phyloP scores from a whole-genome alignment of 1,284 basidiomycete genomes.

The Lentinula novae-zelandiae region DNA sequence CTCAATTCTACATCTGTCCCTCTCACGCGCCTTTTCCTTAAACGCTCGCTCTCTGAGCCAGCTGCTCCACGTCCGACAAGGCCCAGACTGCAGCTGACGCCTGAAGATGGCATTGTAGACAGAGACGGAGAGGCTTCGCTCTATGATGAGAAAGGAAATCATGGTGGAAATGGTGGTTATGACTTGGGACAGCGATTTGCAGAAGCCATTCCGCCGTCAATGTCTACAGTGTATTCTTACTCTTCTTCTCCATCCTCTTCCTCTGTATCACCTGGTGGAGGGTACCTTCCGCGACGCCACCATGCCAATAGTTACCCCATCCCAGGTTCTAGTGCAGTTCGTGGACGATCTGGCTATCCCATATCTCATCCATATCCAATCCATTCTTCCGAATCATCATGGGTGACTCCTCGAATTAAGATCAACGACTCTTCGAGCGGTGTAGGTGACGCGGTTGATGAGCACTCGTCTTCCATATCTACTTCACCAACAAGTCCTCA shows the following conservation, averaged over 20 bases:
- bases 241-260: background rate
- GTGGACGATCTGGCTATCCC: background rate
- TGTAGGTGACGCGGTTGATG: background rate
- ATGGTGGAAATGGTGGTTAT: background rate
- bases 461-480: background rate
- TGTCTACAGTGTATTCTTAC: background rate
- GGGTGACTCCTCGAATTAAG: background rate
- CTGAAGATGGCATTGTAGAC: background rate
- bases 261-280: background rate
- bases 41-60: constrained; percentile 53
- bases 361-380: background rate
- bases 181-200: background rate
- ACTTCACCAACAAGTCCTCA: background rate
- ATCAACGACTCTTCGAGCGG: background rate
- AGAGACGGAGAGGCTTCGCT: background rate
- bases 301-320: background rate
- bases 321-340: background rate
- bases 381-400: background rate
- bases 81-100: background rate
- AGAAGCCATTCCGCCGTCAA: background rate
- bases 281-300: background rate
- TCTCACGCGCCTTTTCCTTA: constrained; percentile 54
- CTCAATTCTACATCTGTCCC: constrained; percentile 36
- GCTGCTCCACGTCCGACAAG: constrained; percentile 21
- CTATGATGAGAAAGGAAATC: background rate